Conservation (phyloP, 2,329 filamentous ascomycete genomes). For the Pseudofabraea citricarpa region DNA sequence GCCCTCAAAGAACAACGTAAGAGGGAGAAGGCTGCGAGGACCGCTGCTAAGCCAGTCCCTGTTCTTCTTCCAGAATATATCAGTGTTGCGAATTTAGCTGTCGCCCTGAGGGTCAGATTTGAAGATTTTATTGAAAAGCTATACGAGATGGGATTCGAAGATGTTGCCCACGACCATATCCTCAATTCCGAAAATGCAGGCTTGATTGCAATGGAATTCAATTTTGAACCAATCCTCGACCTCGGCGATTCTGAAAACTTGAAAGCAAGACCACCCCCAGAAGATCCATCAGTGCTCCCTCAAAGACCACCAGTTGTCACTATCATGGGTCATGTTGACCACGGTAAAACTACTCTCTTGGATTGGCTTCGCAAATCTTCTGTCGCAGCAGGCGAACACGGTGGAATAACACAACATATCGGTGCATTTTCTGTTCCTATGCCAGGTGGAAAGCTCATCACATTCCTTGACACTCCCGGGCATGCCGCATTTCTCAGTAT, state of each 20-base stretch:
- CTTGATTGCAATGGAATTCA: conserved; percentile 87
- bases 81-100: conserved; percentile 76
- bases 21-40: conserved; percentile 35
- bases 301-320: conserved; percentile 87
- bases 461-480: conserved; percentile 93
- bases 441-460: conserved; percentile 82
- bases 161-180: conserved; percentile 75
- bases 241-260: conserved; percentile 64
- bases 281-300: conserved; percentile 65
- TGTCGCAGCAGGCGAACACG: conserved; percentile 85
- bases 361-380: conserved; percentile 93
- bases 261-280: conserved; percentile 60
- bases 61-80: conserved; percentile 89
- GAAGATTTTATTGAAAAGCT: conserved; percentile 71
- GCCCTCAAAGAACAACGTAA: conserved; percentile 36
- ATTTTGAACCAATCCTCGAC: conserved; percentile 79
- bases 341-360: conserved; percentile 94
- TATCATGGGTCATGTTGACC: conserved; percentile 99
- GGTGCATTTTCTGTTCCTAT: conserved; percentile 92
- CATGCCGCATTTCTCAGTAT: conserved; percentile 95
- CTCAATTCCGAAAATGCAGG: conserved; percentile 88
- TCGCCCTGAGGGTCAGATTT: conserved; percentile 65
- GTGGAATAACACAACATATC: conserved; percentile 97
- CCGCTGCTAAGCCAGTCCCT: conserved; percentile 41
- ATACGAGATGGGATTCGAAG: conserved; percentile 83